Evolutionary conservation across 1,284 basidiomycete genomes (phyloP).

Genomic region (Polyporus tsugae): DNA sequence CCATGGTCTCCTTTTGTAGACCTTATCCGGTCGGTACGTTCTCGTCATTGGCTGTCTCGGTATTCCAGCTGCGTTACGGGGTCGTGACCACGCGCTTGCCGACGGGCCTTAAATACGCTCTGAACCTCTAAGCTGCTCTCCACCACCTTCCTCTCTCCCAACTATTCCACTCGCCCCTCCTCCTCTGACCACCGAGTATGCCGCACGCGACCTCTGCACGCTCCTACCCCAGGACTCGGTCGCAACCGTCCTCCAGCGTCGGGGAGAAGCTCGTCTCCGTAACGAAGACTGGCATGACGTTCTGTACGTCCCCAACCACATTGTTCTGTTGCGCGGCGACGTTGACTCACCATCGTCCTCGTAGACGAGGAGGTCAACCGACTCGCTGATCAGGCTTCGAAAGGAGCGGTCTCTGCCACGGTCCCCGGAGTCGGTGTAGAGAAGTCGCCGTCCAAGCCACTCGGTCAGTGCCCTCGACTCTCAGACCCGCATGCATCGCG

Average conservation of each 20-base stretch:
- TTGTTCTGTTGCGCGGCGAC: background rate
- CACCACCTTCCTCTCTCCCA: background rate
- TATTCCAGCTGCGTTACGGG: background rate
- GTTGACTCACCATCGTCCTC: background rate
- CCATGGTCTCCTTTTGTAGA: background rate
- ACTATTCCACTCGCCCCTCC: background rate
- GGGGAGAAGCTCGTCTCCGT: background rate
- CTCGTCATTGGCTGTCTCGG: background rate
- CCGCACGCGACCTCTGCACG: background rate
- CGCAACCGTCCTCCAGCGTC: background rate
- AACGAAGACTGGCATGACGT: background rate
- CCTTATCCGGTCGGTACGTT: background rate
- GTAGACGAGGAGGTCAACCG: background rate
- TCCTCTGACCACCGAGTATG: background rate
- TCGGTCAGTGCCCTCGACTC: background rate
- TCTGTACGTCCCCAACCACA: conserved; percentile 2
- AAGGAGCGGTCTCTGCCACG: background rate
- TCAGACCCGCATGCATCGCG: background rate
- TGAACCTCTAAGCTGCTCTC: background rate
- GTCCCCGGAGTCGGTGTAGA: background rate
- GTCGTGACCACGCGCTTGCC: background rate
- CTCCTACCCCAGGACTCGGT: background rate
- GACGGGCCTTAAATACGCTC: background rate
- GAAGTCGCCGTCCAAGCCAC: background rate
- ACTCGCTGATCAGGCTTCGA: background rate